Percentiles rank a stretch among this genome's conserved stretches.
Evolutionary conservation across 768 basidiomycete species (phyloP).

Genomic region (Neoboletus brunneissimus): DNA sequence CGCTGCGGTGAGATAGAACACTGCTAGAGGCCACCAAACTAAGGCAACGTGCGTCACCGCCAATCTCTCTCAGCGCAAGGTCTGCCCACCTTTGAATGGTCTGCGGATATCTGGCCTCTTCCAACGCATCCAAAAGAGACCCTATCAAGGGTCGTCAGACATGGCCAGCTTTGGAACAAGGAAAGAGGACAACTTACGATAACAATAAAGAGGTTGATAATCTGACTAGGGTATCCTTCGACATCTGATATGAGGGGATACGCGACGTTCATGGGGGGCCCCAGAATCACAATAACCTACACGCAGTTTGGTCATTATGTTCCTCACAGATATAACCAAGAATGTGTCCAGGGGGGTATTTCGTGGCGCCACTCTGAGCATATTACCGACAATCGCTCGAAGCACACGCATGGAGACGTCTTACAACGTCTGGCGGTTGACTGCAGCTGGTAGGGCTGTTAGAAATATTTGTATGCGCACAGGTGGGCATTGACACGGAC

Average conservation of each 20-base stretch:
- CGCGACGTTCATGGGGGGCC: slow-evolving; percentile 47
- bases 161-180: slow-evolving; percentile 20
- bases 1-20: slow-evolving; percentile 53
- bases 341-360: too few relatives aligned
- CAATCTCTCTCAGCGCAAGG: background rate
- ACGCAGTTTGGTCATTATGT: background rate
- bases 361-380: too few relatives aligned
- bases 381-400: too few relatives aligned
- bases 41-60: slow-evolving; percentile 2
- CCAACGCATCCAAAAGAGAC: slow-evolving; percentile 56
- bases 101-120: slow-evolving; percentile 44
- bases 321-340: background rate
- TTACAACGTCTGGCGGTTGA: too few relatives aligned
- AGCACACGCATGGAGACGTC: too few relatives aligned
- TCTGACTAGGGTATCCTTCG: slow-evolving; percentile 46
- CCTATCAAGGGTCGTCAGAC: slow-evolving; percentile 26
- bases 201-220: slow-evolving; percentile 55
- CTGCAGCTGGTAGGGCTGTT: too few relatives aligned
- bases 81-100: slow-evolving; percentile 49
- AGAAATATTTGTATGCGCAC: too few relatives aligned
- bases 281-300: slow-evolving; percentile 51
- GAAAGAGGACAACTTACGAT: slow-evolving; percentile 33
- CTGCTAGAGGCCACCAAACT: slow-evolving; percentile 56
- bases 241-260: slow-evolving; percentile 63
- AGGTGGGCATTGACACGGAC: too few relatives aligned